A percentile compares a stretch with the other conserved stretches of the same genome.
These are phyloP conservation scores for Sarcodon aspratus DNA, from an alignment of 768 basidiomycete species.

Conservation along the genomic window DNA sequence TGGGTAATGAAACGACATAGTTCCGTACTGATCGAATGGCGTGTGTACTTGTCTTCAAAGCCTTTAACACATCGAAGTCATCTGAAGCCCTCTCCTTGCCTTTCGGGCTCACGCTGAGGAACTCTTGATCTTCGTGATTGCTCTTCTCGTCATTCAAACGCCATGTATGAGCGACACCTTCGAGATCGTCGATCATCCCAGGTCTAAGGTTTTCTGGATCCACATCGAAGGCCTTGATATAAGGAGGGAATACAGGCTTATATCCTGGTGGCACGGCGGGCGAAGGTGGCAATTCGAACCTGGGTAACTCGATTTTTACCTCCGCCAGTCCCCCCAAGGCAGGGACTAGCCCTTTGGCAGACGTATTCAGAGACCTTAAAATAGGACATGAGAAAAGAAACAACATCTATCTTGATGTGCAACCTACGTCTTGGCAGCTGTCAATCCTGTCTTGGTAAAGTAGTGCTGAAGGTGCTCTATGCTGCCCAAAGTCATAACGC, in stretches of 20 bases:
- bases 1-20: constrained; percentile 73
- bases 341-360: constrained; percentile 56
- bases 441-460: constrained; percentile 81
- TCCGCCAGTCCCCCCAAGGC: constrained; percentile 50
- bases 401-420: constrained; percentile 4
- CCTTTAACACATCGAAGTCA: constrained; percentile 51
- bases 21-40: constrained; percentile 77
- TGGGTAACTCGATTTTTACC: constrained; percentile 19
- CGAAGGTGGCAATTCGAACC: constrained; percentile 62
- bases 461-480: constrained; percentile 95
- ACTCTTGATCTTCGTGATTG: neutral
- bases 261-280: constrained; percentile 40
- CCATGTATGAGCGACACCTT: constrained; percentile 55
- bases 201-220: constrained; percentile 73
- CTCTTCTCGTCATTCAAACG: constrained; percentile 20
- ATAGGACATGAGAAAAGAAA: constrained; percentile 7
- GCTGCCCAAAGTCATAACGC: constrained; percentile 89
- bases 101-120: constrained; percentile 4
- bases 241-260: constrained; percentile 35
- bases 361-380: constrained; percentile 33
- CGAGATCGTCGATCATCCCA: constrained; percentile 66
- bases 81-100: constrained; percentile 5
- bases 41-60: constrained; percentile 70
- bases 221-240: constrained; percentile 55
- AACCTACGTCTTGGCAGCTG: constrained; percentile 60